A percentile compares a stretch with the other conserved stretches of the same genome.
Conservation (phyloP, 441 rosid species). For the Mallotus japonicus region DNA sequence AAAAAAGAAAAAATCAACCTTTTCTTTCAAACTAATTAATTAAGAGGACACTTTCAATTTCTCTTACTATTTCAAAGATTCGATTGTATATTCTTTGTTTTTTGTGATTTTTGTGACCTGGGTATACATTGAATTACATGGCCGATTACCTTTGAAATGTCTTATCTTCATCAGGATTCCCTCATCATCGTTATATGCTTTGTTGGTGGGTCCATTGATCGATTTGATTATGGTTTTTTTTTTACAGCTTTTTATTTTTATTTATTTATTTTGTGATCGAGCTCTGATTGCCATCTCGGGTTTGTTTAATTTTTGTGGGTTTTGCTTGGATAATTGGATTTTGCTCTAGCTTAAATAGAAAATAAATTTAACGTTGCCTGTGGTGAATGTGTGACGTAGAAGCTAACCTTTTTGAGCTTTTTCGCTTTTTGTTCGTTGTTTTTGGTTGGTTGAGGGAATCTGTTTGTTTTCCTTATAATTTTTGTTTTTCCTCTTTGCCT, state of each 20-base stretch:
- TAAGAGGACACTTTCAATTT: not conserved
- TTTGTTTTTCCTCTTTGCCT: not conserved
- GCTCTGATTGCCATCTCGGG: conserved; percentile 13
- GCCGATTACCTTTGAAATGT: conserved; percentile 39
- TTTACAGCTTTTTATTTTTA: not conserved
- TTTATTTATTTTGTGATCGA: too few species aligned
- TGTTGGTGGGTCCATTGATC: conserved; percentile 47
- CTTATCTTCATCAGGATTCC: conserved; percentile 25
- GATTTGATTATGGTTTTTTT: not conserved
- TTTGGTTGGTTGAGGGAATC: conserved; percentile 24
- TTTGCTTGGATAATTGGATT: not conserved
- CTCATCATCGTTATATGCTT: conserved; percentile 30
- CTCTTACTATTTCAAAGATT: not conserved
- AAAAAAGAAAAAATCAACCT: conserved; percentile 2
- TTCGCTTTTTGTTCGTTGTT: conserved; percentile 4
- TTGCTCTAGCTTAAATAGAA: too few species aligned
- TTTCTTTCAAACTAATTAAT: too few species aligned
- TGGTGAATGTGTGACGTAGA: conserved; percentile 45
- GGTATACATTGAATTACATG: conserved; percentile 25
- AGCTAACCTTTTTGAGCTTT: conserved; percentile 27
- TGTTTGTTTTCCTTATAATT: not conserved
- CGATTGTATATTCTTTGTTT: not conserved
- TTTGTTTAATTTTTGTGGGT: conserved; percentile 12
- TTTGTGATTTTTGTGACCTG: conserved; percentile 8
- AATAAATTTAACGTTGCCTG: conserved; percentile 22